Base-by-base conservation (phyloP, 78 protist genomes). In the Dictyostelium capitatum region DNA sequence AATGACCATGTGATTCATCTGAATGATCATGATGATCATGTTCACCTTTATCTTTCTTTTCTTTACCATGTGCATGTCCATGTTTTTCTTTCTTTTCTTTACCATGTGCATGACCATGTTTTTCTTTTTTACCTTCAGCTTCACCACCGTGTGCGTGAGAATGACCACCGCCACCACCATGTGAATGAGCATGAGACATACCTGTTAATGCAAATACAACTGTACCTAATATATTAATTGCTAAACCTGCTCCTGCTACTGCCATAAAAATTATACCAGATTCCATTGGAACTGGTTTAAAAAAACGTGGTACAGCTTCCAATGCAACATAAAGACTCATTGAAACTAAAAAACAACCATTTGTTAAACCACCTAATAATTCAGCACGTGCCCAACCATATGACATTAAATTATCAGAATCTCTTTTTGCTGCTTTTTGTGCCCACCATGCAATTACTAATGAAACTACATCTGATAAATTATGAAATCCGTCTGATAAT, bases 311-410 rank as follows among this genome's bases (percentile, higher is more conserved):
- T 54, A 98, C 62, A 0, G 97, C 83, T 43, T 97, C 97, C 11
- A 96, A 15, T 15, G 73, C 73, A 53, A 98, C 89, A 51, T 91
- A 94, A 47, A 97, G 62, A 62, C 96, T 79, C 54, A 98, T 79
- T 15, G 97, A 81, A 2, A 98, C 30, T 10, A 98, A 57, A 37
- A 98, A 87, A 30, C 91, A 79, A n/a, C 96, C 97, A 23, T 98
- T 98, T 73, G 97, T 75, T n/a, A 98, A 83, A 19, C 97, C 98
- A 46, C 98, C 99, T 14, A 98, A 54, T 5, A 96, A 82, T 51
- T 97, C 99, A 0, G 97, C 84, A 46, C 99, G 91, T 3, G 89
- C 83, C 94, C 91, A 96, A n/a, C 99, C 98, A 75, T 91, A 98
- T 1, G 97, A 80, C 87, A 82, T 84, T 7, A 51, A 43, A 46